These are phyloP conservation scores for Endogone sp. DNA, from an alignment of 192 early-diverging fungal genomes.

Conservation along the genomic window DNA sequence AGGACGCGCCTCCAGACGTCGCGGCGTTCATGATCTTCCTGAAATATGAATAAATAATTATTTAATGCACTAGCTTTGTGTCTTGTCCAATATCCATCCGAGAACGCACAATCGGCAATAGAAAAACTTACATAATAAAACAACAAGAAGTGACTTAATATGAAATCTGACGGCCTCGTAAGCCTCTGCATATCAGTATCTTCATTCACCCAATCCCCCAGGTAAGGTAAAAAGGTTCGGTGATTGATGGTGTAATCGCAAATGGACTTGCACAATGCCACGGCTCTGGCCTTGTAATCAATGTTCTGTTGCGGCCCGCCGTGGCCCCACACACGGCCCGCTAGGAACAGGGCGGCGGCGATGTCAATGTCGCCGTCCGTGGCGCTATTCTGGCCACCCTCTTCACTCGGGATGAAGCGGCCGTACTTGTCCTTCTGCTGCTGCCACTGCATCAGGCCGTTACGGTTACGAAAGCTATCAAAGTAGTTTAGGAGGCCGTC, in stretches of 20 bases:
- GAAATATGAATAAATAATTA: no score
- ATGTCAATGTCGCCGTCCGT: constrained; percentile 55
- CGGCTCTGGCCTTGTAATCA: constrained; percentile 41
- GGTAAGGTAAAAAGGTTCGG: constrained; percentile 40
- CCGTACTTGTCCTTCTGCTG: constrained; percentile 36
- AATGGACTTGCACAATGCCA: constrained; percentile 37
- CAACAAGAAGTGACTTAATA: constrained; percentile 42
- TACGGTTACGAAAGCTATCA: constrained; percentile 36
- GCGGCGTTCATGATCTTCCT: constrained; percentile 40
- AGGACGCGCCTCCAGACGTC: constrained; percentile 40
- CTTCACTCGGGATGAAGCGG: constrained; percentile 36
- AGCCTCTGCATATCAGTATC: constrained; percentile 39
- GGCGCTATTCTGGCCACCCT: constrained; percentile 47
- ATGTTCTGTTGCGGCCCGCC: constrained; percentile 25
- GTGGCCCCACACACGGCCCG: constrained; percentile 38
- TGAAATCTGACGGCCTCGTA: constrained; percentile 50
- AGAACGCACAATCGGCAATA: no score
- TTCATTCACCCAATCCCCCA: constrained; percentile 49
- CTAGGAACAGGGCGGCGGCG: constrained; percentile 46
- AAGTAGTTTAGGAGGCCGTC: constrained; percentile 50
- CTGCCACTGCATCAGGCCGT: constrained; percentile 51
- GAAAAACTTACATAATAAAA: constrained; percentile 33
- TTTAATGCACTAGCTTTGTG: no score
- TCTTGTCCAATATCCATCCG: no score
- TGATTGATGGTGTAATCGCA: constrained; percentile 48